phyloP scores from a whole-genome alignment of 306 rosid genomes.

The Fragaria nilgerrensis region DNA sequence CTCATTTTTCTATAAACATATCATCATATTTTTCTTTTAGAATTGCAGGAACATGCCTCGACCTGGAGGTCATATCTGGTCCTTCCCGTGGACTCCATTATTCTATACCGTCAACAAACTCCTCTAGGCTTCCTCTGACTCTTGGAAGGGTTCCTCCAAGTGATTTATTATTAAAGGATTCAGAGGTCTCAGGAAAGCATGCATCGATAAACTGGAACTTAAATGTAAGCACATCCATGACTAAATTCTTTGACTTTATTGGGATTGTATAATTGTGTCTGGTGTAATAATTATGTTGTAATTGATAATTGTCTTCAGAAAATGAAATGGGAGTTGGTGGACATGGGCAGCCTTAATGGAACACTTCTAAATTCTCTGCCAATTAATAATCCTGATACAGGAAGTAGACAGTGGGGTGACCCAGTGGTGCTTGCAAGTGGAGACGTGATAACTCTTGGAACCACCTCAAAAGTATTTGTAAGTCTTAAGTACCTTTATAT shows the following conservation, averaged over 20 bases:
- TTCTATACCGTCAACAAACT: constrained; percentile 52
- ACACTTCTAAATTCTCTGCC: constrained; percentile 72
- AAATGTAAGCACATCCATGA: constrained; percentile 51
- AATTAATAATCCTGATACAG: constrained; percentile 65
- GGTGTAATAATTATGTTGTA: constrained; percentile 20
- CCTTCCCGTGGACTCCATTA: constrained; percentile 65
- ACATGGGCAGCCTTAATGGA: constrained; percentile 97
- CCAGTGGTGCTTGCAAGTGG: constrained; percentile 71
- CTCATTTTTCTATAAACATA: constrained; percentile 37
- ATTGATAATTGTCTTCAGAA: constrained; percentile 49
- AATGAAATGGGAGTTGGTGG: constrained; percentile 93
- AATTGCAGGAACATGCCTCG: constrained; percentile 93
- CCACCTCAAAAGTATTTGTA: constrained; percentile 74
- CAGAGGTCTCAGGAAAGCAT: constrained; percentile 95
- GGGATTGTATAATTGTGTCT: constrained; percentile 17
- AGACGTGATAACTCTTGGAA: constrained; percentile 86
- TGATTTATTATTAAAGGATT: constrained; percentile 73
- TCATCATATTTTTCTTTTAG: constrained; percentile 66
- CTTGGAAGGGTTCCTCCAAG: constrained; percentile 83
- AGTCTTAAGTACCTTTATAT: constrained; percentile 29
- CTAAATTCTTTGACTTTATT: constrained; percentile 23
- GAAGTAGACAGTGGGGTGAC: constrained; percentile 78
- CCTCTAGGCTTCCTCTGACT: constrained; percentile 65
- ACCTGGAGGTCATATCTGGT: constrained; percentile 86
- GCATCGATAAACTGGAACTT: constrained; percentile 80